Evolutionary conservation across 2,329 filamentous ascomycete species (phyloP), one percentile per base, ranked within the genome.

Genomic region (Fusarium lyarnte): DNA sequence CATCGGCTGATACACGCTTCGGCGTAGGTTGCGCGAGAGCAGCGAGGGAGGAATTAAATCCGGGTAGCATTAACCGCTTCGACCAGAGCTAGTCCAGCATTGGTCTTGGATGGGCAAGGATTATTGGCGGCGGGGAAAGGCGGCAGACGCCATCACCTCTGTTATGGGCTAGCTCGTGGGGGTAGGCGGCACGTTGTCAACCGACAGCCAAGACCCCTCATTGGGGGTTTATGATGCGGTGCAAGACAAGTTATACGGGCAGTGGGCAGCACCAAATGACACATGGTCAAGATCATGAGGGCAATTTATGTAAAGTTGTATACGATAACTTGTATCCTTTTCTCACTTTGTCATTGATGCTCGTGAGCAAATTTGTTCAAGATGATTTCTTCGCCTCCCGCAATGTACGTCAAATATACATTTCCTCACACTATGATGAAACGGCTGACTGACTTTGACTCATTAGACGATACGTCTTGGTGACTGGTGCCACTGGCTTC

Each of bases 401-500:
- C 10, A 13, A 35, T 51, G 46, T 51, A 25, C 10, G 46, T 51
- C 6, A 51, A 9, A 19, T 9, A 10, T 45, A 38, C 9, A 17
- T 29, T 46, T 19, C 10, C 16, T 17, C 10, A 21, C 21, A 9
- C 6, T 46, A 25, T n/a, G 5, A n/a, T n/a, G 3, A 17, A 45
- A 21, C 16, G 2, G 19, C 23, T 14, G 31, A 51, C n/a, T 51
- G 4, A 35, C 7, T 8, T 19, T 7, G 3, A n/a, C 2, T 23
- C 10, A 19, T 13, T 16, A 51, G 46, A 19, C 29, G 25, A 17
- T 51, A 51, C 7, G 46, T 25, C 16, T n/a, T 51, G 31, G 46
- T 51, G 16, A 51, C 46, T 23, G 76, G 78, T 16, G 74, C 75
- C 19, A 77, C 69, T 2, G 76, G 75, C 17, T 79, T 79, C 76